Evolutionary conservation across 192 early-diverging fungal genomes (phyloP), one percentile per base, ranked within the genome.

Genomic region (Entomortierella parvispora): DNA sequence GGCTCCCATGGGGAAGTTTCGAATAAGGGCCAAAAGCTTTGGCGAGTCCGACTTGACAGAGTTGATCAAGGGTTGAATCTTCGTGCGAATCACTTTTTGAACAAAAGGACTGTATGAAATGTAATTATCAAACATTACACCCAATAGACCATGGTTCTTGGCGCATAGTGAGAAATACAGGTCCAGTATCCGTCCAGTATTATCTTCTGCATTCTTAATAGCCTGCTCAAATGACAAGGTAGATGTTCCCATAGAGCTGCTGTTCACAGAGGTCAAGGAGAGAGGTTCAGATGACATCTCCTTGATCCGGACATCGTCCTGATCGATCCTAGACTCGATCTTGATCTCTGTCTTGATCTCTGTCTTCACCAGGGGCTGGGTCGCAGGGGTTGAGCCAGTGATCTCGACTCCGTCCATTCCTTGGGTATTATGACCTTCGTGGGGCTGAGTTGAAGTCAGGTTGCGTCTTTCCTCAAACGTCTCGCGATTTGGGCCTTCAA

Each of bases 141-240:
- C 65, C 44, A 95, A 75, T n/a, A 96, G 61, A 22, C 86, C 81
- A 54, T 82, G 87, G 45, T 92, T 92, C 65, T 90, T 92, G 46
- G 85, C 86, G 62, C 91, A 92, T 11, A 94, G 71, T 23, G 91
- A 88, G 66, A 95, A 89, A 71, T 83, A 95, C 28, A 96, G 70
- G 59, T 95, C 94, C 34, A 94, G 58, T 57, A 87, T 86, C 18
- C 84, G 59, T 12, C 87, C 79, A 15, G 93, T 84, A 60, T 91
- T 91, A n/a, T 85, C 69, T 57, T 91, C 90, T 11, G 81, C 81
- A 79, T 85, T 84, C 9, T 72, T 69, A 10, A 52, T 65, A 4
- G 46, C 46, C 65, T 69, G 54, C 22, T 55, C 65, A 48, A n/a
- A 60, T 37, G 37, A 50, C 34, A n/a, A 8, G n/a, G 49, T 29